phyloP scores from a whole-genome alignment of 2,329 filamentous ascomycete genomes.

The Fusarium chaquense region DNA sequence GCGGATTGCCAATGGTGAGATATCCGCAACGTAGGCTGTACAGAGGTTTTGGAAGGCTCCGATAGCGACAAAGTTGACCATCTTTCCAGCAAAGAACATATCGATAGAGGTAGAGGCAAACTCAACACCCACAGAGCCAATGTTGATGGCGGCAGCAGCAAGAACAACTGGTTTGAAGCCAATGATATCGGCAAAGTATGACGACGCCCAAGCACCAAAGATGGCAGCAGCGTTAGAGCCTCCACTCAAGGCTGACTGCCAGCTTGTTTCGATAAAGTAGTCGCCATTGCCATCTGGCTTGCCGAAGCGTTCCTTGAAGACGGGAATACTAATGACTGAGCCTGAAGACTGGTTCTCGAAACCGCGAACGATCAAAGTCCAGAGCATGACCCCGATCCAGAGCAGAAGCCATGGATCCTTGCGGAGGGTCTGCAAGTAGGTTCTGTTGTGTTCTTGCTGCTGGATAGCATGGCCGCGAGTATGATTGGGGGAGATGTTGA shows the following conservation, averaged over 20 bases:
- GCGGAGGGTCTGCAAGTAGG: constrained; percentile 43
- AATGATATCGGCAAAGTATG: constrained; percentile 43
- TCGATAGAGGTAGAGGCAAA: constrained; percentile 47
- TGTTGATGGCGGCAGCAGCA: constrained; percentile 43
- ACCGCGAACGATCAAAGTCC: constrained; percentile 48
- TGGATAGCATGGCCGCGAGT: constrained; percentile 48
- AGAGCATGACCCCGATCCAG: constrained; percentile 50
- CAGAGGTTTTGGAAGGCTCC: constrained; percentile 55
- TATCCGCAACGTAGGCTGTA: constrained; percentile 55
- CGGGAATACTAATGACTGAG: constrained; percentile 36
- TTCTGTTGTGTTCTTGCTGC: constrained; percentile 47
- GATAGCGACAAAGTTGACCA: constrained; percentile 50
- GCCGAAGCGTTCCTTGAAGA: constrained; percentile 40
- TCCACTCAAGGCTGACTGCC: constrained; percentile 48
- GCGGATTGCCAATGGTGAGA: constrained; percentile 55
- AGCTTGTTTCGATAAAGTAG: constrained; percentile 46
- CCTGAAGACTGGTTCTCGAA: constrained; percentile 48
- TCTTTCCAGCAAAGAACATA: constrained; percentile 50
- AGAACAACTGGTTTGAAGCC: constrained; percentile 42
- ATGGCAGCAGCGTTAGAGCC: constrained; percentile 44
- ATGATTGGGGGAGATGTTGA: background rate
- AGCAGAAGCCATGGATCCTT: constrained; percentile 48
- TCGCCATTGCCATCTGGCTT: constrained; percentile 14
- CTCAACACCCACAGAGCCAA: constrained; percentile 49
- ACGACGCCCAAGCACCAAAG: constrained; percentile 43